A percentile compares a stretch with the other conserved stretches of the same genome.
phyloP scores from a whole-genome alignment of 441 rosid genomes.

The Corymbia citriodora region DNA sequence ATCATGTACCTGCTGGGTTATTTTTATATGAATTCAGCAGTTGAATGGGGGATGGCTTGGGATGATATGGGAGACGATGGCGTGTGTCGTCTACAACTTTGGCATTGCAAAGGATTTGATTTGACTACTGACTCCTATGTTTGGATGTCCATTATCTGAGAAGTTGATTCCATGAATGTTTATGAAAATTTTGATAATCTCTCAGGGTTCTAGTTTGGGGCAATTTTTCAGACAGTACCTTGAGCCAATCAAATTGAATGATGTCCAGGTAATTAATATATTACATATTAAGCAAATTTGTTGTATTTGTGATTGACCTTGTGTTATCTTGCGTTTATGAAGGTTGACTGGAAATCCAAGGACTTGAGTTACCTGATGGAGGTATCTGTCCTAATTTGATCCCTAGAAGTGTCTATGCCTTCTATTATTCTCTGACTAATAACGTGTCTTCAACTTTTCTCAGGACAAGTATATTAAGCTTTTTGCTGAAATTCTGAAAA shows the following conservation, averaged over 20 bases:
- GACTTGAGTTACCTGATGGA: conserved; percentile 83
- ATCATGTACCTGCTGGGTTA: not conserved
- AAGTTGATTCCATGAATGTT: not conserved
- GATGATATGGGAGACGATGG: not conserved
- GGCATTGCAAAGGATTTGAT: not conserved
- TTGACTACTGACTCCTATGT: not conserved
- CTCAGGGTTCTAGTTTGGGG: conserved; percentile 96
- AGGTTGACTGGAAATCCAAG: conserved; percentile 91
- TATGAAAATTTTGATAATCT: conserved; percentile 4
- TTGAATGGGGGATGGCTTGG: not conserved
- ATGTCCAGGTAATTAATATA: conserved; percentile 48
- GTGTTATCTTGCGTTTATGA: not conserved
- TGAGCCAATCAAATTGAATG: conserved; percentile 86
- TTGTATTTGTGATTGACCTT: not conserved
- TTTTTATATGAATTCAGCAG: not conserved
- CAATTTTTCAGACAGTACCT: conserved; percentile 87
- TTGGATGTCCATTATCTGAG: not conserved
- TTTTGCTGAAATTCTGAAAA: conserved; percentile 56
- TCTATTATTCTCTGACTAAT: not conserved
- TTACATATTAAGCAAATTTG: not conserved
- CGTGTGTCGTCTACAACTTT: not conserved
- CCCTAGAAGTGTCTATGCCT: not conserved
- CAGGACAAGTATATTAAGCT: conserved; percentile 63
- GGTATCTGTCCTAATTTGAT: conserved; percentile 32
- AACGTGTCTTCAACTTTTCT: conserved; percentile 5